Base-by-base conservation (phyloP, 2,329 filamentous ascomycete species). In the Tolypocladium inflatum region DNA sequence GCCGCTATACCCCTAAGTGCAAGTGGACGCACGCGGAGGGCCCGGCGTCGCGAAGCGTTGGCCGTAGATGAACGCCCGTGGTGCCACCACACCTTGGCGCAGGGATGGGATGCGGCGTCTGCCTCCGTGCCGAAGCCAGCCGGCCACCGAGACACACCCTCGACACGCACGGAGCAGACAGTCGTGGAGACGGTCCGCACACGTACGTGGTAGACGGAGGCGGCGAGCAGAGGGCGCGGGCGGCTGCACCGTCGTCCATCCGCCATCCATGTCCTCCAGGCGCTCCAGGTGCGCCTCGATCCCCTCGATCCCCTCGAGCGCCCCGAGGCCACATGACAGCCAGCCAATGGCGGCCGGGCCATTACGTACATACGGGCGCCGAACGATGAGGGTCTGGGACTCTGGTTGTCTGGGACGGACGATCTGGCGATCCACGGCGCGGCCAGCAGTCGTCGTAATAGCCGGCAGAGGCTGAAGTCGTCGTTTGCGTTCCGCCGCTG, bases 1-100 rank as follows among this genome's bases (percentile, higher is more conserved):
- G 63, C 64, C 66, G 70, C 78, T 81, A 80, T 76, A 76, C 79
- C 79, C 77, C 76, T 81, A 81, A 81, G 79, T 79, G 79, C 79
- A 81, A 77, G 78, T 81, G 70, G 70, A 75, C 70, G 76, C 26
- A 37, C 58, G 53, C 57, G 59, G 56, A 59, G 50, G 59, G 59
- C 54, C 48, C 54, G 57, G 55, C 55, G 60, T 59, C 51, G 57
- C 48, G 55, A 59, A 54, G 54, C 33, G 55, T 61, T 61, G 55
- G 48, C 53, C 51, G 60, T 54, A 48, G 56, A 54, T 39, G 55
- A 58, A 55, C 56, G 55, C 48, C 55, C 43, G 55, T 54, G 58
- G 60, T 60, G 57, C 58, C 58, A 61, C 60, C 55, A 60, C 55
- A 54, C 60, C 58, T 59, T 56, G 55, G 57, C 58, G 45, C 55